Percentiles rank a stretch among this genome's conserved stretches.
phyloP scores from a whole-genome alignment of 169 alveolate genomes.

The Theileria annulata region DNA sequence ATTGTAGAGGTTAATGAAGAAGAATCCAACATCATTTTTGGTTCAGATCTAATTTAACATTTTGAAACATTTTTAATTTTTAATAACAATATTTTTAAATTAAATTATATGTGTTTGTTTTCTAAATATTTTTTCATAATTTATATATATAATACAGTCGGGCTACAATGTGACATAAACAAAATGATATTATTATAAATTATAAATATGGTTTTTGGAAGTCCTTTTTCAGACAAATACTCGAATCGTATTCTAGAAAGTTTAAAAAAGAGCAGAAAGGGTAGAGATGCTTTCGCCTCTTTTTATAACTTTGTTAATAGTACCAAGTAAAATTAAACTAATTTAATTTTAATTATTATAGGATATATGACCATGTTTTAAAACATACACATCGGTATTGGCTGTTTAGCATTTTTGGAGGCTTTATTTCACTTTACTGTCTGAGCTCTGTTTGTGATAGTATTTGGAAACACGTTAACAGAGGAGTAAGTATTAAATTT shows the following conservation, averaged over 20 bases:
- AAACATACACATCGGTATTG: constrained; percentile 66
- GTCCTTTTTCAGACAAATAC: constrained; percentile 63
- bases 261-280: constrained; percentile 51
- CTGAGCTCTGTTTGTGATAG: constrained; percentile 55
- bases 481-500: constrained; percentile 54
- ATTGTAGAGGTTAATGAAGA: neutral
- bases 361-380: constrained; percentile 65
- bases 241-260: constrained; percentile 55
- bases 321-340: constrained; percentile 30
- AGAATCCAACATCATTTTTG: constrained; percentile 11
- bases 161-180: neutral
- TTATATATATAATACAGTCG: neutral
- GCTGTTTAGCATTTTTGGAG: constrained; percentile 64
- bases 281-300: constrained; percentile 55
- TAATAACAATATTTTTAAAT: neutral
- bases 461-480: constrained; percentile 60
- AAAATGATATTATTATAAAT: neutral
- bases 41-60: neutral
- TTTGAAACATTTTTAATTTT: neutral
- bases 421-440: constrained; percentile 47
- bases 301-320: constrained; percentile 22
- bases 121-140: neutral
- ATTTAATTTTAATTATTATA: neutral
- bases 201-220: constrained; percentile 63
- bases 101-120: neutral